These are phyloP conservation scores for Trichoderma sp. DNA, from an alignment of 2,329 filamentous ascomycete species.

Conservation along the genomic window DNA sequence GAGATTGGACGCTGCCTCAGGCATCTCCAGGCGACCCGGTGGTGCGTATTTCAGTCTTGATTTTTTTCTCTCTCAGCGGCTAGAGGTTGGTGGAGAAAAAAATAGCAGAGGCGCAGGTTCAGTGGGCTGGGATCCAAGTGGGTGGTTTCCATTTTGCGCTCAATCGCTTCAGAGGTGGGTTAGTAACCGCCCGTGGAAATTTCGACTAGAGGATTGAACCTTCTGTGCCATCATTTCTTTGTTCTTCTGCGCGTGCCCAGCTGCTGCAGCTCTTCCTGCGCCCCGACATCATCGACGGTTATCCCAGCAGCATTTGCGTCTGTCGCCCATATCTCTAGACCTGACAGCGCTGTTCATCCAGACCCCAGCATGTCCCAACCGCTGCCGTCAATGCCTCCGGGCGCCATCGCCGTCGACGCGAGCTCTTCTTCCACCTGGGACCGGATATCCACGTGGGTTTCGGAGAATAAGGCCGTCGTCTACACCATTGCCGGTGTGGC, in stretches of 20 bases:
- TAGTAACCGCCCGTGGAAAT: slow-evolving; percentile 31
- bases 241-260: slow-evolving; percentile 32
- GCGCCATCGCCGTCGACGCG: slow-evolving; percentile 52
- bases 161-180: neutral
- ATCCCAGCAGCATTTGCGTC: slow-evolving; percentile 28
- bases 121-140: slow-evolving; percentile 3
- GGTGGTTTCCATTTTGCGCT: neutral
- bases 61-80: slow-evolving; percentile 20
- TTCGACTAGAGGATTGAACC: slow-evolving; percentile 26
- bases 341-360: slow-evolving; percentile 27
- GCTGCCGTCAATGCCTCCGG: slow-evolving; percentile 51
- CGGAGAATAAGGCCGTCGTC: slow-evolving; percentile 92
- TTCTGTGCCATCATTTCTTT: slow-evolving; percentile 29
- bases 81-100: slow-evolving; percentile 8
- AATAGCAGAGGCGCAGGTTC: neutral
- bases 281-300: slow-evolving; percentile 37
- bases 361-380: slow-evolving; percentile 45
- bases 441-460: slow-evolving; percentile 85
- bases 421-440: slow-evolving; percentile 82
- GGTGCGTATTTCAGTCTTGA: neutral
- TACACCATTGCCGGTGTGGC: slow-evolving; percentile 97
- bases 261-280: slow-evolving; percentile 36
- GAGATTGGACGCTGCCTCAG: slow-evolving; percentile 5
- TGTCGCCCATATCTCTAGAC: slow-evolving; percentile 29
- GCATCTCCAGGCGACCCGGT: neutral